Evolutionary conservation across 2,329 filamentous ascomycete species (phyloP).

Genomic region (Beauveria caledonica): DNA sequence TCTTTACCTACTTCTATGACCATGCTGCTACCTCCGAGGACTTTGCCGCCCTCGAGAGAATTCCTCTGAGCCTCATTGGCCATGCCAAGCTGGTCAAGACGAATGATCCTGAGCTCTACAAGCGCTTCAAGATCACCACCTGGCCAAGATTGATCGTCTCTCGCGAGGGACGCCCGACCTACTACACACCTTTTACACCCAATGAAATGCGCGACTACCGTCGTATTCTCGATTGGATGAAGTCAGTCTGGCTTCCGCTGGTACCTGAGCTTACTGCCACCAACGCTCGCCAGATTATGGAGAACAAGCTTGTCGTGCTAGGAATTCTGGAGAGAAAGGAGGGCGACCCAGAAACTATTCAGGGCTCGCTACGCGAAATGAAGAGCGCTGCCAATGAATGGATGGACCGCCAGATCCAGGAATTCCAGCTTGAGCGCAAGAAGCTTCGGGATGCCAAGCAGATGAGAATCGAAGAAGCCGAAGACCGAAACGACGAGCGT

Average conservation of each 20-base stretch:
- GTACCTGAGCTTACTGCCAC: slow-evolving; percentile 87
- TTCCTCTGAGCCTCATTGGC: slow-evolving; percentile 82
- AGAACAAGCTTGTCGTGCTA: slow-evolving; percentile 87
- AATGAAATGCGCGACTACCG: slow-evolving; percentile 86
- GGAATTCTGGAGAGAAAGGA: slow-evolving; percentile 77
- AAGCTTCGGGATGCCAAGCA: slow-evolving; percentile 93
- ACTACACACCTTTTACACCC: slow-evolving; percentile 81
- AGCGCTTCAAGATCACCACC: slow-evolving; percentile 89
- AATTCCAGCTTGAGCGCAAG: slow-evolving; percentile 88
- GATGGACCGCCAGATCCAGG: slow-evolving; percentile 92
- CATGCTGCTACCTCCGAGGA: slow-evolving; percentile 90
- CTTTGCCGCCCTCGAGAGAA: slow-evolving; percentile 76
- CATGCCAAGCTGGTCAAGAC: slow-evolving; percentile 92
- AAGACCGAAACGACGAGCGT: slow-evolving; percentile 84
- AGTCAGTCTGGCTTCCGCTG: slow-evolving; percentile 89
- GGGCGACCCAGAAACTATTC: slow-evolving; percentile 58
- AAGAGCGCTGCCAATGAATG: slow-evolving; percentile 94
- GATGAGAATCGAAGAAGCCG: slow-evolving; percentile 88
- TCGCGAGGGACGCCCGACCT: slow-evolving; percentile 79
- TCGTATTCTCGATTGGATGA: slow-evolving; percentile 82
- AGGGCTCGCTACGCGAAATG: slow-evolving; percentile 73
- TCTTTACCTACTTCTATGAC: slow-evolving; percentile 97
- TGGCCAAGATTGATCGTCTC: slow-evolving; percentile 92
- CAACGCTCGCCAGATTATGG: slow-evolving; percentile 93
- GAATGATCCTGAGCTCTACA: slow-evolving; percentile 62